Conservation (phyloP, 2,329 filamentous ascomycete species). For the Aspergillus persii region DNA sequence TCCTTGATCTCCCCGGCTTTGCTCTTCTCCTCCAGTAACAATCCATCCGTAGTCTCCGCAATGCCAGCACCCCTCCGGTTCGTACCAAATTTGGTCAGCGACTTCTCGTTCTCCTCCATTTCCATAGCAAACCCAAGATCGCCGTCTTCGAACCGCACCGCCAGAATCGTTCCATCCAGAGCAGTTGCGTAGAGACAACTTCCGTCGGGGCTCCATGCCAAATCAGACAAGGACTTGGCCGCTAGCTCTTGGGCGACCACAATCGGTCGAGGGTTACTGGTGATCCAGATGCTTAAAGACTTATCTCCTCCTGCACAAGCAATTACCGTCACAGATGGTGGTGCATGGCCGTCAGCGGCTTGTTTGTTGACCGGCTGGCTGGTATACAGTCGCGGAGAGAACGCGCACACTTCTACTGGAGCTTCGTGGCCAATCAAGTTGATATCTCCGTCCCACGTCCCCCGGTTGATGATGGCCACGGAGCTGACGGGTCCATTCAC, state of each 20-base stretch:
- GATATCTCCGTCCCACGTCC: slow-evolving; percentile 93
- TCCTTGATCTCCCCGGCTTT: slow-evolving; percentile 87
- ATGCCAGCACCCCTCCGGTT: slow-evolving; percentile 86
- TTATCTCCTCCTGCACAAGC: slow-evolving; percentile 97
- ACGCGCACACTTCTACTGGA: slow-evolving; percentile 94
- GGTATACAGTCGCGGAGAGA: slow-evolving; percentile 86
- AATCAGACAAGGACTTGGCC: slow-evolving; percentile 87
- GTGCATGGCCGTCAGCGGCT: slow-evolving; percentile 44
- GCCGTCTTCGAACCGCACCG: slow-evolving; percentile 75
- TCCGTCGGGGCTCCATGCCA: slow-evolving; percentile 91
- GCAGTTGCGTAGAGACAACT: slow-evolving; percentile 82
- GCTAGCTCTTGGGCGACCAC: slow-evolving; percentile 87
- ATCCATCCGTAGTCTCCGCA: slow-evolving; percentile 84
- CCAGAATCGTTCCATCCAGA: slow-evolving; percentile 83
- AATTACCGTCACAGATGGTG: slow-evolving; percentile 78
- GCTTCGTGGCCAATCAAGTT: slow-evolving; percentile 97
- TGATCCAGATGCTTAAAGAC: slow-evolving; percentile 95
- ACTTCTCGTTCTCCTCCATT: slow-evolving; percentile 85
- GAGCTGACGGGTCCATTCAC: slow-evolving; percentile 97
- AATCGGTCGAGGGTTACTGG: slow-evolving; percentile 85
- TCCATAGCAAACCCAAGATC: slow-evolving; percentile 88
- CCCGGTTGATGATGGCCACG: slow-evolving; percentile 90
- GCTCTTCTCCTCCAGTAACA: slow-evolving; percentile 84
- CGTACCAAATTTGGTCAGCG: slow-evolving; percentile 86
- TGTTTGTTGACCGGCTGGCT: slow-evolving; percentile 59